Base-by-base conservation (phyloP, 805 yeast genomes). In the Zygotorulaspora sp. region DNA sequence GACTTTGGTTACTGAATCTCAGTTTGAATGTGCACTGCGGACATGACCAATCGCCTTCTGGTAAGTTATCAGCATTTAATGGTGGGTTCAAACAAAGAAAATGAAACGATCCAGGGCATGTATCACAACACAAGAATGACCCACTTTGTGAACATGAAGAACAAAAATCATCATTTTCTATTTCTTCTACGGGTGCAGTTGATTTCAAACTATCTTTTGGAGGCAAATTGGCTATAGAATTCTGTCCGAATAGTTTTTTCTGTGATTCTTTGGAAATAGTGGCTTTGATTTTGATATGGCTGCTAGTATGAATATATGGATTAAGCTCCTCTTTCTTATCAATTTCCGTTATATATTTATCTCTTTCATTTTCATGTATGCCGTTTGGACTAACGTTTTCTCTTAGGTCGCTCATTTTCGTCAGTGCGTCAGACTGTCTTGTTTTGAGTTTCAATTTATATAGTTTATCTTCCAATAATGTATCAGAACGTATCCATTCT, bases 41-140 rank as follows among this genome's bases (percentile, higher is more conserved):
- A 64, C 98, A 90, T 48, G 72, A 78, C 98, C 98, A 90, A 44
- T 78, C 82, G 24, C 83, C 96, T 32, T 82, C 94, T 0, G 97
- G 97, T 6, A 86, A 63, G 25, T 72, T 57, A 35, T 74, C 70
- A 28, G 82, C 87, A 49, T 82, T 86, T 22, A 81, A 63, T 0
- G 98, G 97, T 2, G 97, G 97, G 52, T 85, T 83, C 43, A 90
- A 75, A 59, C 98, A 90, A 4, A 84, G 70, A 55, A 92, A 87
- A 57, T 90, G 98, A 62, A 90, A 92, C 2, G 96, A 84, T 51
- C 72, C 73, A 0, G 97, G 96, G 61, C 98, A 90, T 2, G 84
- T 71, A 51, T 90, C 98, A 63, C 98, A 90, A 62, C 97, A 92
- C 16, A 90, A 68, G 51, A 90, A 88, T 18, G 84, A 72, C 9